Base-by-base conservation (phyloP, 768 basidiomycete genomes). In the Tulasnella sp. region DNA sequence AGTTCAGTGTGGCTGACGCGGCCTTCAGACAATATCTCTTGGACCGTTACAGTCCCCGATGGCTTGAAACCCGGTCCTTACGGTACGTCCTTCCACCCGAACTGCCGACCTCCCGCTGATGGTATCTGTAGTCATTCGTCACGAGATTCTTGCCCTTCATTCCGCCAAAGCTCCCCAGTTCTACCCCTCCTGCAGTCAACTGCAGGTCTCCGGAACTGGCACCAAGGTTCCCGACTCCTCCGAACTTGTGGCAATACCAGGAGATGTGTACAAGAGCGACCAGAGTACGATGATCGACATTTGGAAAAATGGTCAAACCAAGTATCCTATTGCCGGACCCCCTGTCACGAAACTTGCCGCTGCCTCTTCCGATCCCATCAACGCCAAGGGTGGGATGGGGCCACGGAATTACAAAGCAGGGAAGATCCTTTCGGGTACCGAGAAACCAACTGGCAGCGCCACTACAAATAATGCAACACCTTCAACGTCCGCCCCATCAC, bases 131-230 rank as follows among this genome's bases (percentile, higher is more conserved):
- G 34, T 55, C 34, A 51, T 42, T n/a, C 51, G 40, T 45, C 23
- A 39, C 25, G 59, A 41, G 25, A 55, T 59, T 25, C 36, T 40
- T 15, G 49, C 48, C 8, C 42, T 59, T 25, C 59, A 59, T 32
- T n/a, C 40, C 15, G 43, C 59, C 2, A 31, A 43, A 17, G 34
- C 59, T 5, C 59, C 59, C 31, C 59, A 59, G 17, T 59, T 59
- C 42, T 59, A 59, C 35, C 57, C 57, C 6, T 42, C 25, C 55
- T 59, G 59, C 56, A 17, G 57, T 2, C 59, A 59, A 21, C 41
- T 59, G 25, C 23, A 29, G 41, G 49, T 59, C 15, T 34, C 39
- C 2, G 56, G 57, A 8, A 19, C 40, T 32, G 59, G 59, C 40
- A 37, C 58, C 17, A 21, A 57, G 14, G 32, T 31, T 14, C 59